These are phyloP conservation scores for Aspergillus arachidicola DNA, from an alignment of 2,329 filamentous ascomycete species.

Conservation along the genomic window DNA sequence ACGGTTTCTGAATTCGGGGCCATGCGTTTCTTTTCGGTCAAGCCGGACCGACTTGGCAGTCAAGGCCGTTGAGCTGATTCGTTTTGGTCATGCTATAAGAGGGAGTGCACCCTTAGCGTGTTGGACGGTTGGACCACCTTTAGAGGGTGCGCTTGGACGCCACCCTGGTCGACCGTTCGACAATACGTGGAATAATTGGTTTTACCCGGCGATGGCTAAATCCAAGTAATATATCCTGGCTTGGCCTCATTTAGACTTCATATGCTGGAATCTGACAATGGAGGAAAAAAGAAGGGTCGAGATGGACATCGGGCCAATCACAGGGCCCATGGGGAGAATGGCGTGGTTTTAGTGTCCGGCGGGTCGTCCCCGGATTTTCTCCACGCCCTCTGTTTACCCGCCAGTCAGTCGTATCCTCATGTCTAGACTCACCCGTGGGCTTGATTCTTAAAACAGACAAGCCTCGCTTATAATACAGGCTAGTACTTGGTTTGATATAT, in stretches of 20 bases:
- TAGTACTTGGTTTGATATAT: constrained; percentile 5
- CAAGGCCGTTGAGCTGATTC: constrained; percentile 12
- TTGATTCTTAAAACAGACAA: constrained; percentile 1
- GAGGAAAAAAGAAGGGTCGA: neutral
- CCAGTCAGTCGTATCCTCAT: neutral
- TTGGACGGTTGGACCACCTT: neutral
- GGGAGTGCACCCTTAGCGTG: neutral
- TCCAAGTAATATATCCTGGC: constrained; percentile 5
- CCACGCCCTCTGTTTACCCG: constrained; percentile 6
- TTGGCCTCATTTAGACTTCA: neutral
- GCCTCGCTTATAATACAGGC: neutral
- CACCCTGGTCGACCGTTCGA: neutral
- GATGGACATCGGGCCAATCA: constrained; percentile 9
- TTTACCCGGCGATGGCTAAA: constrained; percentile 13
- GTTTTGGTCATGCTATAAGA: neutral
- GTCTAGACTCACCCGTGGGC: neutral
- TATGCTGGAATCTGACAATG: neutral
- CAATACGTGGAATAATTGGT: constrained; percentile 6
- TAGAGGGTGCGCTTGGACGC: constrained; percentile 1
- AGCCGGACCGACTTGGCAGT: constrained; percentile 7
- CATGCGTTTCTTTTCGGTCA: neutral
- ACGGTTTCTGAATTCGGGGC: neutral
- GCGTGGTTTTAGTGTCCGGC: constrained; percentile 9
- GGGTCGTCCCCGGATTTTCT: constrained; percentile 18
- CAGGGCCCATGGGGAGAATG: neutral